These are phyloP conservation scores for Polychaeton citri DNA, from an alignment of 2,329 filamentous ascomycete genomes.

Conservation along the genomic window DNA sequence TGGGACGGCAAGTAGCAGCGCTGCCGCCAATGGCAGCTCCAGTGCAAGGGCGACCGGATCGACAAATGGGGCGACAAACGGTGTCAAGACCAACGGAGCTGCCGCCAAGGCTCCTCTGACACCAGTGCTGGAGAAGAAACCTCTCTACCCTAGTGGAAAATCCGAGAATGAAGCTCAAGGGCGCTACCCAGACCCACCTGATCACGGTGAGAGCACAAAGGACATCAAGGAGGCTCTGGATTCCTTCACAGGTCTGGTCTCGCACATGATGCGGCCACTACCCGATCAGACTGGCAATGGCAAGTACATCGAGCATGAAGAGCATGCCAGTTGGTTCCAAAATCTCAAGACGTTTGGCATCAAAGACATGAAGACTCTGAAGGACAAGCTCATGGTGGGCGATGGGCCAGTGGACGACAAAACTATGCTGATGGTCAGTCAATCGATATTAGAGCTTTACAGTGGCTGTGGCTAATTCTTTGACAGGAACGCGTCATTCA, in stretches of 20 bases:
- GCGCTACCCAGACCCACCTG: background rate
- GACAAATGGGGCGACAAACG: background rate
- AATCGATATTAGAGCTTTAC: background rate
- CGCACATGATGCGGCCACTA: constrained; percentile 7
- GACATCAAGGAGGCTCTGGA: background rate
- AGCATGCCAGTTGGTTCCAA: background rate
- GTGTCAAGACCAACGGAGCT: background rate
- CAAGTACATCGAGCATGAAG: background rate
- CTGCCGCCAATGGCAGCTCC: background rate
- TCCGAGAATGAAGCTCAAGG: background rate
- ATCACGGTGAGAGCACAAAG: background rate
- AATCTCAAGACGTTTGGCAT: constrained; percentile 1
- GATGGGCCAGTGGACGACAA: constrained; percentile 1
- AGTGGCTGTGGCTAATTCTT: background rate
- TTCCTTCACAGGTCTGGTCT: background rate
- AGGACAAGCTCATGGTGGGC: background rate
- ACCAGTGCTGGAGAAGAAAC: background rate
- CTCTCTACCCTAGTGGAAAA: background rate
- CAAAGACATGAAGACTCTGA: constrained; percentile 1
- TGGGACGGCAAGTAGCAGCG: background rate
- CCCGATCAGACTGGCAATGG: constrained; percentile 1
- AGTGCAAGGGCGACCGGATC: background rate
- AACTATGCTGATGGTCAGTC: constrained; percentile 1
- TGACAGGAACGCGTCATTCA: constrained; percentile 1
- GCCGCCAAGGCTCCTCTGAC: background rate